Evolutionary conservation across 2,329 filamentous ascomycete species (phyloP).

Genomic region (Juglanconis sp.): DNA sequence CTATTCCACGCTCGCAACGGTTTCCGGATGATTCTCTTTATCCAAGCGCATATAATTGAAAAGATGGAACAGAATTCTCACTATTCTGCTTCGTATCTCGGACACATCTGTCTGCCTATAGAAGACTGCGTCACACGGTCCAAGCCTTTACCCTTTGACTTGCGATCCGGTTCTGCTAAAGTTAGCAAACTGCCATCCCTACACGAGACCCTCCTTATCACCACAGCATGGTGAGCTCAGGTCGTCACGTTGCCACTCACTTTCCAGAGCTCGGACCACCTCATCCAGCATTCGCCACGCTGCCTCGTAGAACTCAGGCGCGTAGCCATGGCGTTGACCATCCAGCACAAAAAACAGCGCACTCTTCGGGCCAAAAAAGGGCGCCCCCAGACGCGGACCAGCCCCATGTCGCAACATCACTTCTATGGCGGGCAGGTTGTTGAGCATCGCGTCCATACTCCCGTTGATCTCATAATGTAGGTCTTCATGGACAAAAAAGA

Average conservation of each 20-base stretch:
- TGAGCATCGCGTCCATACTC: neutral
- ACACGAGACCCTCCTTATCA: too few species aligned
- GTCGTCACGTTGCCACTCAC: neutral
- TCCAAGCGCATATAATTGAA: too few species aligned
- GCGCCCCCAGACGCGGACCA: neutral
- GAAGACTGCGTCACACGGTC: too few species aligned
- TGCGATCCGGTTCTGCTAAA: too few species aligned
- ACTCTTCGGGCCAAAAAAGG: neutral
- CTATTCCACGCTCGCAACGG: too few species aligned
- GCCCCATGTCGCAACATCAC: slow-evolving; percentile 1
- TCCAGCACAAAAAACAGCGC: neutral
- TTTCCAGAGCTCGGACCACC: neutral
- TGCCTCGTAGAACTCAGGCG: neutral
- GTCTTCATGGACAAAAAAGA: neutral
- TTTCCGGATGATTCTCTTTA: too few species aligned
- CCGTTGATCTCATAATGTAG: neutral
- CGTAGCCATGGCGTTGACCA: neutral
- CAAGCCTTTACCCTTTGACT: too few species aligned
- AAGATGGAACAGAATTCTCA: too few species aligned
- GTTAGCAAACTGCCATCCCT: too few species aligned
- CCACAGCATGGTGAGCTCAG: too few species aligned
- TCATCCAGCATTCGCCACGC: neutral
- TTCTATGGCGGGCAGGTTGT: neutral
- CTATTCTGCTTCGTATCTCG: too few species aligned
- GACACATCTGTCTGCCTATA: too few species aligned